These are phyloP conservation scores for Aegilops speltoides DNA, from an alignment of 176 grass and related monocot genomes.

Conservation along the genomic window DNA sequence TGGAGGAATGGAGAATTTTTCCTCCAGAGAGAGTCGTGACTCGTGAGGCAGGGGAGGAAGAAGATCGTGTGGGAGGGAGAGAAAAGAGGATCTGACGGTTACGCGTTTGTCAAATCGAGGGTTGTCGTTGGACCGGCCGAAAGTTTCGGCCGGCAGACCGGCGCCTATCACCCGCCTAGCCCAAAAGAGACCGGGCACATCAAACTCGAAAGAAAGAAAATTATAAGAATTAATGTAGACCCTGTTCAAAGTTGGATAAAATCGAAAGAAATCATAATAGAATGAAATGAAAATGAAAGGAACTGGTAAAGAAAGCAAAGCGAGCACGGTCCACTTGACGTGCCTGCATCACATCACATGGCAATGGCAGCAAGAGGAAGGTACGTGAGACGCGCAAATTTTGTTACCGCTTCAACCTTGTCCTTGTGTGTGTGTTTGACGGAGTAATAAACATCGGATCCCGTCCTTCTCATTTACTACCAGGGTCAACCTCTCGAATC, in stretches of 20 bases:
- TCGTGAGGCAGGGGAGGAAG: too few species aligned
- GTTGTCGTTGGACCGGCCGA: too few species aligned
- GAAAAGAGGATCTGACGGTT: too few species aligned
- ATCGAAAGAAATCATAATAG: background rate
- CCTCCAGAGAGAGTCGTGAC: too few species aligned
- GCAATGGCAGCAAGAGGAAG: background rate
- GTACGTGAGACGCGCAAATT: background rate
- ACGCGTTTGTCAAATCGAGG: too few species aligned
- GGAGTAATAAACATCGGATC: background rate
- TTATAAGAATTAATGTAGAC: background rate
- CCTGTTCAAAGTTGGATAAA: background rate
- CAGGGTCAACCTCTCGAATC: background rate
- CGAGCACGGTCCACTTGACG: constrained; percentile 7
- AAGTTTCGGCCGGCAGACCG: too few species aligned
- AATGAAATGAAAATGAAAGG: background rate
- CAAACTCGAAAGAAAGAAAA: background rate
- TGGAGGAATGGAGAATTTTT: too few species aligned
- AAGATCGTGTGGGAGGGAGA: too few species aligned
- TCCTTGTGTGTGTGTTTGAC: background rate
- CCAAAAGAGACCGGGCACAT: background rate
- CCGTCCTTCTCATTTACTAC: background rate
- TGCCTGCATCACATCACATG: constrained; percentile 26
- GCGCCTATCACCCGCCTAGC: too few species aligned
- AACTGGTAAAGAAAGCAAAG: background rate
- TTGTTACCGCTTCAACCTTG: constrained; percentile 22